phyloP scores from a whole-genome alignment of 2,329 filamentous ascomycete species.

The Phialemonium atrogriseum region DNA sequence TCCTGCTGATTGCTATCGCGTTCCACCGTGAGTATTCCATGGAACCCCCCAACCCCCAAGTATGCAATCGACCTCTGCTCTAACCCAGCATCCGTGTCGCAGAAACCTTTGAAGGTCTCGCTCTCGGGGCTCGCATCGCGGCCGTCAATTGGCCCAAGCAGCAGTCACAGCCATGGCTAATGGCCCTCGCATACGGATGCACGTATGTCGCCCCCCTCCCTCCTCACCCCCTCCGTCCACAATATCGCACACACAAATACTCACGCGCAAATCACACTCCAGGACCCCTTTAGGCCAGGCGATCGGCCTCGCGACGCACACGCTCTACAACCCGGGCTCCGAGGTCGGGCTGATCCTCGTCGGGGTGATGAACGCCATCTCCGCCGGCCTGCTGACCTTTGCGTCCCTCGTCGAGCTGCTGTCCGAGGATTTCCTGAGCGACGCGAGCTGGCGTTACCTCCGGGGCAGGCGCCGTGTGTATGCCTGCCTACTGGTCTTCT shows the following conservation, averaged over 20 bases:
- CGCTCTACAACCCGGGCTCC: constrained; percentile 59
- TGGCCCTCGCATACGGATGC: constrained; percentile 67
- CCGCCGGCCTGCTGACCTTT: constrained; percentile 62
- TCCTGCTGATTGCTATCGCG: constrained; percentile 71
- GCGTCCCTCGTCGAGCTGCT: constrained; percentile 64
- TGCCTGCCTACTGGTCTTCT: constrained; percentile 49
- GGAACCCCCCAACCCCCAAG: too few relatives aligned
- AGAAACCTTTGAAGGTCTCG: constrained; percentile 85
- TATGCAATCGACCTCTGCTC: too few relatives aligned
- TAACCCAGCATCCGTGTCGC: too few relatives aligned
- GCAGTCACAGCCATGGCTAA: constrained; percentile 72
- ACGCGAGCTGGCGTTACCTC: constrained; percentile 51
- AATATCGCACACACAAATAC: too few relatives aligned
- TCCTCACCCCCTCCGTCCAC: too few relatives aligned
- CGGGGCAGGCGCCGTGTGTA: constrained; percentile 42
- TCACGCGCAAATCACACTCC: too few relatives aligned
- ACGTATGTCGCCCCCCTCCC: not conserved
- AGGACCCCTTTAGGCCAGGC: constrained; percentile 67
- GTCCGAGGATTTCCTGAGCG: constrained; percentile 62
- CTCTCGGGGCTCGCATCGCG: constrained; percentile 76
- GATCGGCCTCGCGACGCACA: constrained; percentile 61
- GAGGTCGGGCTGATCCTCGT: constrained; percentile 61
- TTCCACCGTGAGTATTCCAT: too few relatives aligned
- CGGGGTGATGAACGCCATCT: constrained; percentile 67
- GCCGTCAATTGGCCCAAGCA: constrained; percentile 68